Base-by-base conservation (phyloP, 148 eudicot genomes). In the Rheum nobile region DNA sequence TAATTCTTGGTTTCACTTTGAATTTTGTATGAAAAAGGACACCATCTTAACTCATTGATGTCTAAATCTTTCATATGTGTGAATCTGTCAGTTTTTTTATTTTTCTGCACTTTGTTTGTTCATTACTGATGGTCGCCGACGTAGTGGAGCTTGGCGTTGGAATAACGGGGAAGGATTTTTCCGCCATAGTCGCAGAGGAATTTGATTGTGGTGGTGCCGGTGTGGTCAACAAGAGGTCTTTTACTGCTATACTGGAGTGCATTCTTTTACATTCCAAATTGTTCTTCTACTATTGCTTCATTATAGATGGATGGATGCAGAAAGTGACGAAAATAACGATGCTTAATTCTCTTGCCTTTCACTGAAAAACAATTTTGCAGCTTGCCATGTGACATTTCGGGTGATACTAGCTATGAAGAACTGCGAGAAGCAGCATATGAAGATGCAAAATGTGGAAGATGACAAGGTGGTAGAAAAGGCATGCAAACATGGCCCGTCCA, bases 381-480 rank as follows among this genome's bases (percentile, higher is more conserved):
- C 80, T 87, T 90, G 80, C 87, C 92, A 63, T 95, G 99, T 80
- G 97, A 95, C 83, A 86, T 95, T 72, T 73, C 77, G 79, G 94
- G 97, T 37, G 99, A 95, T 82, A 52, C 88, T 68, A 91, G 99
- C 84, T 86, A 59, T 54, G 99, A 95, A 79, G 99, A 95, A 77
- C 79, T 95, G 81, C 85, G 90, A 71, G 97, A 92, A 76, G 80
- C 78, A 54, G 99, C 97, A n/a, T 95, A 95, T 79, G 88, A 82
- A 82, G 97, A 91, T 48, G 93, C 90, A 37, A 91, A 84, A 79
- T 83, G 81, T 52, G 99, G 99, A 55, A 71, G n/a, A n/a, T n/a
- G n/a, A n/a, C n/a, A n/a, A n/a, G n/a, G n/a, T n/a, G n/a, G n/a
- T n/a, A n/a, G n/a, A n/a, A n/a, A n/a, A n/a, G n/a, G n/a, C n/a